Evolutionary conservation across 1,284 basidiomycete species (phyloP), one percentile per base, ranked within the genome.

Genomic region (Heliocybe sulcata): DNA sequence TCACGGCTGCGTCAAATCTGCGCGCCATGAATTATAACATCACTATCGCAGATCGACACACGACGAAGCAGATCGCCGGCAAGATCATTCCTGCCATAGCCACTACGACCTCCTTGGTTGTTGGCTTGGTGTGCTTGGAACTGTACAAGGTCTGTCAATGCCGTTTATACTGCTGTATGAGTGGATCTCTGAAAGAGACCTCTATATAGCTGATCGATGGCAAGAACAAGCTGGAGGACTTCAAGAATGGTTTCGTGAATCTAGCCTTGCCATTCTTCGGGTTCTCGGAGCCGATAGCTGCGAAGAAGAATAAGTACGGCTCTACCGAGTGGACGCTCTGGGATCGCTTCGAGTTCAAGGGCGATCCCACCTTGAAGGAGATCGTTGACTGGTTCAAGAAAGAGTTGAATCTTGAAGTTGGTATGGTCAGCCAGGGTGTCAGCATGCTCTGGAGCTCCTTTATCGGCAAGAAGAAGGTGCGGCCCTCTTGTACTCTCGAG

Each of bases 31-130:
- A 99, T 76, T 99, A 99, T 73, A 87, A 78, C 61, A 99, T 99
- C 68, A 79, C 82, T 53, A 77, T 82, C 23, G 94, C 95, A 12
- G 94, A 98, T 72, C 83, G 87, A 56, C 95, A 99, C 74, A 85
- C 89, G 59, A 99, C 96, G 45, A 99, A 99, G 77, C 92, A 97
- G 69, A 98, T 99, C 66, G 98, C 97, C 2, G 97, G 97, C 56
- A 99, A 99, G 80, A 99, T 99, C 65, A 99, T 99, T 61, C 97
- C 97, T 54, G 97, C 97, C 16, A 99, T 99, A 65, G 97, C 97
- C 22, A 99, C 98, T 1, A 99, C 97, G 0, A 99, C 98, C 1
- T 89, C 94, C 16, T 82, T 98, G 47, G 92, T 97, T 29, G 94
- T 94, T 27, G 97, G 97, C 26, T 73, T 99, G 55, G 94, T 98